Evolutionary conservation across 805 yeast genomes (phyloP).

Genomic region (Hanseniaspora occidentalis): DNA sequence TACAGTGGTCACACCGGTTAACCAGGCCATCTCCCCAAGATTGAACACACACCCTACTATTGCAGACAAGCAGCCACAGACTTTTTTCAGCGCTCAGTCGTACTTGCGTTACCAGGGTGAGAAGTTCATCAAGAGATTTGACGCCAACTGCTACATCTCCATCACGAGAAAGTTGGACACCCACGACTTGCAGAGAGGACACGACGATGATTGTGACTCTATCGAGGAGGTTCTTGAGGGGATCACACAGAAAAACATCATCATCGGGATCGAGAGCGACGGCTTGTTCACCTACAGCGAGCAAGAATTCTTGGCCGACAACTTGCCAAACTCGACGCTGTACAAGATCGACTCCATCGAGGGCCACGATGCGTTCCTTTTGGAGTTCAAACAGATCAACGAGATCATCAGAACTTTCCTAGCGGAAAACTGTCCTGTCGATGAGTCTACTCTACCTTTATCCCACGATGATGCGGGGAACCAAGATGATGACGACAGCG

Average conservation of each 20-base stretch:
- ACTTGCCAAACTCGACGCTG: constrained; percentile 56
- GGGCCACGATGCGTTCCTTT: constrained; percentile 92
- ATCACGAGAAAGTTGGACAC: constrained; percentile 90
- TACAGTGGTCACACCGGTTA: too few relatives aligned
- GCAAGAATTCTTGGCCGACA: constrained; percentile 70
- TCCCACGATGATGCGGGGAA: background rate
- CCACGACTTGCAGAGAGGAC: constrained; percentile 81
- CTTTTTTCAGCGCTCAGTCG: constrained; percentile 87
- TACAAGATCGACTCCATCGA: constrained; percentile 79
- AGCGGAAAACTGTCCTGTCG: constrained; percentile 39
- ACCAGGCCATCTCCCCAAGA: too few relatives aligned
- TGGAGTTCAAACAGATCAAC: constrained; percentile 80
- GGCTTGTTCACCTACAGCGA: constrained; percentile 88
- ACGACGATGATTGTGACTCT: constrained; percentile 30
- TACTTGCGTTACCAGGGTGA: constrained; percentile 90
- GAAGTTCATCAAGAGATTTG: constrained; percentile 80
- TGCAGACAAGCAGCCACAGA: constrained; percentile 25
- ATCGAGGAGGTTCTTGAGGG: constrained; percentile 38
- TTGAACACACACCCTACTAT: constrained; percentile 12
- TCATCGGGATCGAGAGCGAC: constrained; percentile 85
- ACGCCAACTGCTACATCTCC: constrained; percentile 92
- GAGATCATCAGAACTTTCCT: constrained; percentile 57
- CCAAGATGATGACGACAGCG: constrained; percentile 21
- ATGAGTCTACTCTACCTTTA: constrained; percentile 30
- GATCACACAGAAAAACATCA: constrained; percentile 61